These are phyloP conservation scores for Microstegium vimineum DNA, from an alignment of 176 grass and related monocot genomes.

Conservation along the genomic window DNA sequence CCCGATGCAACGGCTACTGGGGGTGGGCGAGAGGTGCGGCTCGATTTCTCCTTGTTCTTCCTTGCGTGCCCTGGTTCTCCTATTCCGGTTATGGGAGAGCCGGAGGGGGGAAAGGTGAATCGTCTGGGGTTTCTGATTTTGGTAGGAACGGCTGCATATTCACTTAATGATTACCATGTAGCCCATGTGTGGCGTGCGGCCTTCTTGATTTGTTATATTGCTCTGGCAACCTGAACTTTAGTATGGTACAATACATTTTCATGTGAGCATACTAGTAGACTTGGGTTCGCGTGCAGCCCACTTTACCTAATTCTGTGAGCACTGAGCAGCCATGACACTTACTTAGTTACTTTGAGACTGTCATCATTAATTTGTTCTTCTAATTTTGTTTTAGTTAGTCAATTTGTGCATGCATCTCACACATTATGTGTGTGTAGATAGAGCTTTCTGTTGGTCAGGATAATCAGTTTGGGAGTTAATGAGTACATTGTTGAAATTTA, in stretches of 20 bases:
- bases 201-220: not conserved
- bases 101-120: not conserved
- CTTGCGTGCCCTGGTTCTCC: not conserved
- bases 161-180: not conserved
- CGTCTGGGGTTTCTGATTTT: not conserved
- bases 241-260: not conserved
- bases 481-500: not conserved
- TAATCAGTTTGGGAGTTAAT: not conserved
- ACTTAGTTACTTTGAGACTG: not conserved
- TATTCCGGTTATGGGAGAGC: not conserved
- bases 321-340: not conserved
- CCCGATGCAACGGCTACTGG: conserved; percentile 53
- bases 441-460: not conserved
- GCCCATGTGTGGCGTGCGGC: not conserved
- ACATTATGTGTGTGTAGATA: not conserved
- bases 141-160: not conserved
- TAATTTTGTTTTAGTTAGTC: not conserved
- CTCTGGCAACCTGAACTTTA: not conserved
- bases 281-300: not conserved
- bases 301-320: not conserved
- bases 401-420: not conserved
- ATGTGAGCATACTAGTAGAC: not conserved
- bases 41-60: not conserved
- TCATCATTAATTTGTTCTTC: not conserved
- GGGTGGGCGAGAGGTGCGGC: conserved; percentile 49